phyloP scores from a whole-genome alignment of 2,329 filamentous ascomycete species.

The Didymella exigua region DNA sequence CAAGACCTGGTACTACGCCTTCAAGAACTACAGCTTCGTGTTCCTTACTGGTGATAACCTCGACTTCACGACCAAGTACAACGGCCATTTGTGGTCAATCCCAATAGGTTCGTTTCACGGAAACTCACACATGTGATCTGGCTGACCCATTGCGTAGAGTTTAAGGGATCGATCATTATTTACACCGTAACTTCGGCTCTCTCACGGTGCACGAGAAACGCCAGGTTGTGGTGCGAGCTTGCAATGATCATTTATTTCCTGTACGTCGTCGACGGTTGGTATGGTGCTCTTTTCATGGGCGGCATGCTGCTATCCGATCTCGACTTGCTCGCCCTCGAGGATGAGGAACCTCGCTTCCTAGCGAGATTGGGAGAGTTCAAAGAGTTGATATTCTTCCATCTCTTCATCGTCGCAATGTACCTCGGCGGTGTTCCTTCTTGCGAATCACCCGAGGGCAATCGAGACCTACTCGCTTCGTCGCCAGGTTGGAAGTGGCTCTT shows the following conservation, averaged over 20 bases:
- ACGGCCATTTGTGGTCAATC: conserved; percentile 47
- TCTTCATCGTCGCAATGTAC: conserved; percentile 59
- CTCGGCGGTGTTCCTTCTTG: conserved; percentile 66
- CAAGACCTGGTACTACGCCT: conserved; percentile 36
- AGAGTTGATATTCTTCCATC: conserved; percentile 44
- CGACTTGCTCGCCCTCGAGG: conserved; percentile 38
- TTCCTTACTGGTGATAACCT: conserved; percentile 62
- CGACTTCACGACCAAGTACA: conserved; percentile 57
- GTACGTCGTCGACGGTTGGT: conserved; percentile 69
- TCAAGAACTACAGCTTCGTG: conserved; percentile 72
- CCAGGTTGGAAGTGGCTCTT: conserved; percentile 67
- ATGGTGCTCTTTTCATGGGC: conserved; percentile 52
- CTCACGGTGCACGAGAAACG: conserved; percentile 59
- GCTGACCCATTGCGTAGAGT: conserved; percentile 27
- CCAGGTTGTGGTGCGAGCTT: conserved; percentile 60
- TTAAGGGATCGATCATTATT: conserved; percentile 65
- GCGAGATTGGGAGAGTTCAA: conserved; percentile 59
- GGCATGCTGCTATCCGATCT: conserved; percentile 48
- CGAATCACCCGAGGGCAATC: conserved; percentile 45
- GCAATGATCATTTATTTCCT: conserved; percentile 68
- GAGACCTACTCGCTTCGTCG: conserved; percentile 58
- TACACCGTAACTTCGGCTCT: conserved; percentile 65
- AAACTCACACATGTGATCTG: too few relatives aligned
- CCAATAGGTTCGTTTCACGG: conserved; percentile 25
- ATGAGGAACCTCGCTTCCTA: conserved; percentile 53